Evolutionary conservation across 148 eudicot species (phyloP), one percentile per base, ranked within the genome.

Genomic region (Rhododendron ovatum): DNA sequence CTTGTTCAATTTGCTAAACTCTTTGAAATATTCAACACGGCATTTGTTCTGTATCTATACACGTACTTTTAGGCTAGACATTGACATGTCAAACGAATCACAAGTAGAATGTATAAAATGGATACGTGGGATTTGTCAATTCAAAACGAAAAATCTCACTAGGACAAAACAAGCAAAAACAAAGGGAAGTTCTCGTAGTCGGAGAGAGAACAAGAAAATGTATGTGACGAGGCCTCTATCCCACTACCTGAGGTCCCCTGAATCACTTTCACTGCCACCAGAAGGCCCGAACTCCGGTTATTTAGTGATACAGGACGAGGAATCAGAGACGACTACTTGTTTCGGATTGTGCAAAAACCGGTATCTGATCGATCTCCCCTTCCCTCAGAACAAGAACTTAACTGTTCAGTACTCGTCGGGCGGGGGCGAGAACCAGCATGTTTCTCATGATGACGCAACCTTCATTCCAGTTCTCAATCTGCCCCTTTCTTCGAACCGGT

Each of bases 301-400:
- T 74, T 67, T 84, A 81, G 86, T 76, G 48, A 61, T 93, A 65
- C 93, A 94, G 88, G 97, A 94, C 26, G 91, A 88, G 76, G 95
- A 90, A 76, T 87, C 91, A 12, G 91, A 87, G 85, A 84, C 89
- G 1, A 80, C 82, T 20, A 15, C 45, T 0, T 93, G 87, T 83
- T 93, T 94, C 41, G 93, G 95, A 33, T 82, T 86, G 83, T 89
- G 89, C 80, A 89, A 90, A 88, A 87, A 82, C 11, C 71, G 30
- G 0, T 48, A 47, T 14, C 85, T 91, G 20, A 53, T 7, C 41
- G 61, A 82, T 5, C 78, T 92, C 35, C 98, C 98, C 47, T 91
- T 95, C 39, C 98, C 98, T 35, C 98, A 92, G 79, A 91, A 95
- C 88, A 93, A 90, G 86, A 82, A 88, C 80, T 71, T 91, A 30